Conservation (phyloP, 257 asterid genomes). For the Oldenlandia corymbosa region DNA sequence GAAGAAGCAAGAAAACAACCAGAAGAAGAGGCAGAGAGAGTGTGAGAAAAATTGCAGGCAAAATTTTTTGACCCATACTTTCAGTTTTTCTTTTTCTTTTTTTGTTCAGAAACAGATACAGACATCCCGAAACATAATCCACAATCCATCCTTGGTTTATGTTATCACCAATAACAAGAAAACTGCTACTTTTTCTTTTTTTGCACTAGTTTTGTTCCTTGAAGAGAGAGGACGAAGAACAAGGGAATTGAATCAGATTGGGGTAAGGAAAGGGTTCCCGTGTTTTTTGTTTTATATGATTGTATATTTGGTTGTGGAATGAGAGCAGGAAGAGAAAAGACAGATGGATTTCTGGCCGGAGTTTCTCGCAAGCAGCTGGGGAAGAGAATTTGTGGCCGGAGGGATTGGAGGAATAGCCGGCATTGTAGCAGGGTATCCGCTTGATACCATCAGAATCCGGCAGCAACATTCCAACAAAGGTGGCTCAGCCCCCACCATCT, state of each 20-base stretch:
- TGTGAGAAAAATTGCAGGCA: neutral
- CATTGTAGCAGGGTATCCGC: constrained; percentile 67
- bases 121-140: neutral
- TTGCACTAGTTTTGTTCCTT: neutral
- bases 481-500: constrained; percentile 42
- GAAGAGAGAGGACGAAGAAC: neutral
- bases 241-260: neutral
- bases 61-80: no score
- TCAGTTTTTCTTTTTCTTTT: no score
- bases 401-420: constrained; percentile 78
- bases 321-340: neutral
- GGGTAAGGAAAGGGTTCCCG: neutral
- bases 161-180: neutral
- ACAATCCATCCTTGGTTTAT: neutral
- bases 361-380: constrained; percentile 69
- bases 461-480: constrained; percentile 52
- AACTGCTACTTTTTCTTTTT: no score
- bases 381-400: constrained; percentile 80
- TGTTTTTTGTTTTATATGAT: neutral
- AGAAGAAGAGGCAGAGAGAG: neutral
- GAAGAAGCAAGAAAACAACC: neutral
- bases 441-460: constrained; percentile 66
- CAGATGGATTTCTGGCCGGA: constrained; percentile 80
- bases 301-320: constrained; percentile 2
- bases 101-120: neutral